A percentile compares a stretch with the other conserved stretches of the same genome.
phyloP scores from a whole-genome alignment of 1,284 basidiomycete genomes.

The Sphaerobolus stellatus region DNA sequence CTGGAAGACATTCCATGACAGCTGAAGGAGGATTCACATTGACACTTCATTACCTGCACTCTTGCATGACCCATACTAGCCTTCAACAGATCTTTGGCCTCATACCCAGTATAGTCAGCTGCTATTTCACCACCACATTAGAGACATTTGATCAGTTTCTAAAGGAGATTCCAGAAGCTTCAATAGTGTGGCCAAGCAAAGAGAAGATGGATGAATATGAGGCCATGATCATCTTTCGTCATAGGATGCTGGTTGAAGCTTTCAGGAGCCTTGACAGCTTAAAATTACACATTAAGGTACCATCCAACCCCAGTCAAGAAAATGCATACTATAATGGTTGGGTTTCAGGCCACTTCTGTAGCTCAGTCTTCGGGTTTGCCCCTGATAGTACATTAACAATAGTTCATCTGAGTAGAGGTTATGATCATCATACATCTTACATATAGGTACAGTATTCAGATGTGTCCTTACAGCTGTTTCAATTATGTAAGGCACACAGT shows the following conservation, averaged over 20 bases:
- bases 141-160: constrained; percentile 35
- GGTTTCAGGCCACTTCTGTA: constrained; percentile 41
- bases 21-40: constrained; percentile 47
- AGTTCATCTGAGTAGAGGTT: no score
- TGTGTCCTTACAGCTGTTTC: background rate
- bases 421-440: no score
- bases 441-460: no score
- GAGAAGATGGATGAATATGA: constrained; percentile 31
- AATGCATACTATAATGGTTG: constrained; percentile 53
- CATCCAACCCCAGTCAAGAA: constrained; percentile 39
- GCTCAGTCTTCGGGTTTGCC: constrained; percentile 29
- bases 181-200: constrained; percentile 34
- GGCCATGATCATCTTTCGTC: constrained; percentile 31
- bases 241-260: constrained; percentile 39
- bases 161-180: constrained; percentile 31
- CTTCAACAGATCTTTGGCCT: constrained; percentile 41
- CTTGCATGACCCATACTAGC: constrained; percentile 37
- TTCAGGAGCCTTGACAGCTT: constrained; percentile 37
- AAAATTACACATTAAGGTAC: constrained; percentile 23
- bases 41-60: constrained; percentile 49
- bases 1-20: constrained; percentile 39
- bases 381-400: constrained; percentile 35
- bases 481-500: background rate
- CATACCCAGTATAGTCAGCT: constrained; percentile 24
- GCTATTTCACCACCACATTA: constrained; percentile 39